Base-by-base conservation (phyloP, 2,329 filamentous ascomycete species). In the Aspergillus quadricinctus region DNA sequence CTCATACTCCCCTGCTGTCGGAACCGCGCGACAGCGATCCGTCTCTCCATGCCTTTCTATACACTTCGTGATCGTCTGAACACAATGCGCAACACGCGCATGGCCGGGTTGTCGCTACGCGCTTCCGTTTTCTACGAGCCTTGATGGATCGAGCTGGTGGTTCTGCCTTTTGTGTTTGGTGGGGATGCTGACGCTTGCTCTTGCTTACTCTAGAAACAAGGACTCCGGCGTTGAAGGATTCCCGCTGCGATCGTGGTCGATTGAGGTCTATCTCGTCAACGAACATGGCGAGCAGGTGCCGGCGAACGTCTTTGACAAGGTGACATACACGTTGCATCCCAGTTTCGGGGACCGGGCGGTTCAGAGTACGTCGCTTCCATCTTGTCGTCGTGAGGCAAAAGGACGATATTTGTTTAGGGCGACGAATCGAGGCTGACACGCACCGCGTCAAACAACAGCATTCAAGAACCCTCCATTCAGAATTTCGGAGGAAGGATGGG, bases 401-500 rank as follows among this genome's bases (percentile, higher is more conserved):
- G 14, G 31, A 17, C 31, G 14, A 7, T 23, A n/a, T n/a, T n/a
- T n/a, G n/a, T n/a, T n/a, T n/a, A n/a, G n/a, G n/a, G 3, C 40
- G n/a, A 21, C 11, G n/a, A 25, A 14, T 31, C 43, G 19, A 48
- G 28, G 48, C 57, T 59, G n/a, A 63, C 52, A 46, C 31, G 37
- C 25, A 25, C 6, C 6, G 31, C 52, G 37, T 31, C 48, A 29
- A 49, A 46, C 29, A 52, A 56, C 37, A 94, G 90, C 85, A 25
- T 88, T 96, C 78, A 88, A 87, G 70, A 87, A 89, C 62, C 85
- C 92, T 0, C 94, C 94, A 0, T 99, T 97, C 78, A 83, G 83
- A 63, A 96, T 96, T 75, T 81, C 86, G 61, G 96, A 99, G 76
- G 90, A 97, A 77, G 94, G 94, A 65, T 99, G 94, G 94, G 94